These are phyloP conservation scores for Lagenidium giganteum DNA, from an alignment of 352 stramenopile species.

Conservation along the genomic window DNA sequence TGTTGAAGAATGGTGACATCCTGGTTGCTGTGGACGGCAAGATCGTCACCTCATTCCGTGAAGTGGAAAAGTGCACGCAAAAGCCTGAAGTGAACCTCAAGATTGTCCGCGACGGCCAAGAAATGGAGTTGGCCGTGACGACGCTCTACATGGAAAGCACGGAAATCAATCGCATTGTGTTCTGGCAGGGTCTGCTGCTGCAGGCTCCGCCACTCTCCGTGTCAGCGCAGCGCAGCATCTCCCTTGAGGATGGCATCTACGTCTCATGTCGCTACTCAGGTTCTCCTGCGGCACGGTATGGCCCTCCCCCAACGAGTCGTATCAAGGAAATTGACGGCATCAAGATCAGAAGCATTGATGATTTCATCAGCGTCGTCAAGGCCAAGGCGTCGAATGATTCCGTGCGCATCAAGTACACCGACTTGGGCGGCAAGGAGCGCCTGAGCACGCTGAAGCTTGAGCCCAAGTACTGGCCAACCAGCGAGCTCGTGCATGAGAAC, in stretches of 20 bases:
- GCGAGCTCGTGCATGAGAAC: conserved; percentile 60
- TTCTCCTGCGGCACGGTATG: conserved; percentile 80
- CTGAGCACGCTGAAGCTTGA: conserved; percentile 80
- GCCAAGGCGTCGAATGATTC: conserved; percentile 43
- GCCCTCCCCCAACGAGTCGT: conserved; percentile 73
- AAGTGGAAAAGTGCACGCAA: conserved; percentile 70
- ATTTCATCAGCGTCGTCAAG: conserved; percentile 68
- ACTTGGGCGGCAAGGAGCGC: conserved; percentile 70
- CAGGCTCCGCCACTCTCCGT: conserved; percentile 81
- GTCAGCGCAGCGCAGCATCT: conserved; percentile 67
- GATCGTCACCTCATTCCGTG: conserved; percentile 71
- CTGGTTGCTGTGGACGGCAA: conserved; percentile 71
- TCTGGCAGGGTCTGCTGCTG: conserved; percentile 84
- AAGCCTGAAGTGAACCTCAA: conserved; percentile 67
- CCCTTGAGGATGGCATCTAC: conserved; percentile 71
- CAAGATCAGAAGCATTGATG: conserved; percentile 79
- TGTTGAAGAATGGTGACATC: conserved; percentile 72
- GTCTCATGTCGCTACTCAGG: conserved; percentile 73
- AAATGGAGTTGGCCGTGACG: conserved; percentile 52
- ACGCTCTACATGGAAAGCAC: conserved; percentile 63
- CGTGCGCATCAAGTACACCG: conserved; percentile 83
- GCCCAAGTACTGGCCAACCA: conserved; percentile 83
- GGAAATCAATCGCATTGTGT: conserved; percentile 85
- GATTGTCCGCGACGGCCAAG: conserved; percentile 63
- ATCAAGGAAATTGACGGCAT: conserved; percentile 85